Evolutionary conservation across 768 basidiomycete species (phyloP), one percentile per base, ranked within the genome.

Genomic region (Albatrellus ellisii): DNA sequence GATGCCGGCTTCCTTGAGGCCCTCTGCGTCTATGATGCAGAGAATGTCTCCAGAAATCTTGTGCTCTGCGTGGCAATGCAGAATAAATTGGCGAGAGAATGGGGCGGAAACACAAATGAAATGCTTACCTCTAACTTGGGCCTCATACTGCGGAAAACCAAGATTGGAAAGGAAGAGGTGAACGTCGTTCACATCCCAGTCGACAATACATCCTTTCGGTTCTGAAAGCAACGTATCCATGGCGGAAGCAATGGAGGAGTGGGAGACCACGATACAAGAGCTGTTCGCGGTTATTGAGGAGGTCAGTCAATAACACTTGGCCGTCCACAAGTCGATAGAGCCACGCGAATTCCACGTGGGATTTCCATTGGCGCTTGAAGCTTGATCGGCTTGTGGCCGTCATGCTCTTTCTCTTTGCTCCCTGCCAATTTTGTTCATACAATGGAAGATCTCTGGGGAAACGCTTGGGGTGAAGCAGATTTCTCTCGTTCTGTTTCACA

Each of bases 41-140:
- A 99, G 72, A 2, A 88, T 77, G 48, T 97, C 91, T 42, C 95
- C 95, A 14, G 82, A 81, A 49, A 99, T 87, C 48, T 76, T 82
- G 59, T 99, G 85, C 57, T 91, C 94, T 94, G 56, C 31, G 26
- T 34, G 26, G 28, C 10, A 41, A 20, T 18, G 33, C 28, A 6
- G 5, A n/a, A 31, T 7, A 26, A 21, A 21, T 21, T 9, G 29
- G 14, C 6, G 15, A 27, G 49, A 33, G 18, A 21, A 39, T 47
- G 39, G 44, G 18, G 38, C 40, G 42, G 46, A 43, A 41, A 51
- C 46, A 51, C 38, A 48, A 41, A 39, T 26, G 41, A 43, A 43
- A 60, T 65, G 53, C 53, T 43, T 46, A 87, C 89, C 86, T 69
- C 72, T 71, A 52, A 97, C 74, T 62, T 85, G 77, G 29, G 62